phyloP scores from a whole-genome alignment of 345 rosid genomes.

The Eucalyptus sp. region DNA sequence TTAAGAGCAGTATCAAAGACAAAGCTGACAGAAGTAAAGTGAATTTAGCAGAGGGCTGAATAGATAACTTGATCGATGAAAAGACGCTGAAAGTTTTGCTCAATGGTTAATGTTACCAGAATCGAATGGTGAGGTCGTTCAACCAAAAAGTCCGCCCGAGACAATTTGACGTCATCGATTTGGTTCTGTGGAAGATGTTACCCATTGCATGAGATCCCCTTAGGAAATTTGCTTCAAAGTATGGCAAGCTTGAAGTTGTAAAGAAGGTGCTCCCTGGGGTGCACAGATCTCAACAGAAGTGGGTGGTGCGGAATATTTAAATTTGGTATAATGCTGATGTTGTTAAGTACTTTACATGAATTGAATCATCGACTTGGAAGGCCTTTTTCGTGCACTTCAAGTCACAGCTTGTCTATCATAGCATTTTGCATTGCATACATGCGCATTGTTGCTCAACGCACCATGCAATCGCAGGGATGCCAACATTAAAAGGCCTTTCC shows the following conservation, averaged over 20 bases:
- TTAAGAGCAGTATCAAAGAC: neutral
- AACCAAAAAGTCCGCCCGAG: neutral
- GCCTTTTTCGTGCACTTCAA: neutral
- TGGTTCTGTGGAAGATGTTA: neutral
- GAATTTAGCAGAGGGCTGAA: neutral
- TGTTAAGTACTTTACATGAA: neutral
- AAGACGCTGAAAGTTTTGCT: neutral
- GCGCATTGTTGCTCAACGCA: neutral
- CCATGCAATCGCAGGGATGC: neutral
- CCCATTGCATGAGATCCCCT: neutral
- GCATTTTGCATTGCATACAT: neutral
- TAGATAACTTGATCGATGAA: neutral
- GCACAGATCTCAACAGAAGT: neutral
- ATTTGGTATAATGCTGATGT: neutral
- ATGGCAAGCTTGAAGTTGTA: neutral
- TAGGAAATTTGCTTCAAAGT: neutral
- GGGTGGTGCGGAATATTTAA: neutral
- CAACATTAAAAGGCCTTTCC: neutral
- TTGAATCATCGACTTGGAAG: neutral
- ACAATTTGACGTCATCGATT: neutral
- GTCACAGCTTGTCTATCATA: neutral
- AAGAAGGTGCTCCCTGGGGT: neutral
- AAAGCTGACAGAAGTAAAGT: neutral
- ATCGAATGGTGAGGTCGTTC: neutral
- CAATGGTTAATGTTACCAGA: neutral